A percentile compares a stretch with the other conserved stretches of the same genome.
These are phyloP conservation scores for Komagataella phaffii DNA, from an alignment of 805 yeast genomes.

Conservation along the genomic window DNA sequence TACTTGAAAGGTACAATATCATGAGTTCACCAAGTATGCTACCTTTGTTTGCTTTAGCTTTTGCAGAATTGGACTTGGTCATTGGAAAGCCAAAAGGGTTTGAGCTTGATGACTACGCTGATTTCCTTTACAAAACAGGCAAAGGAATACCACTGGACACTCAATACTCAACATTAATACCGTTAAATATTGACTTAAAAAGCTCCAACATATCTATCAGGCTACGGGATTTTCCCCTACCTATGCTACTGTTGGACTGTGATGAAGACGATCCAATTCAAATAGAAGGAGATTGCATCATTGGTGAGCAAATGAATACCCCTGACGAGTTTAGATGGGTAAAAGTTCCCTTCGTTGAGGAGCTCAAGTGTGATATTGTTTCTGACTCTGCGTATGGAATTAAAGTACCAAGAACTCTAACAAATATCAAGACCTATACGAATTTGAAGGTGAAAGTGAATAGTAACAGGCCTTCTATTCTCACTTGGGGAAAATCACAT, in stretches of 20 bases:
- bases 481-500: conserved; percentile 77
- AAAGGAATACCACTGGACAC: conserved; percentile 73
- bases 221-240: conserved; percentile 77
- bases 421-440: conserved; percentile 61
- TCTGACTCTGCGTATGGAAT: conserved; percentile 33
- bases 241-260: conserved; percentile 43
- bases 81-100: conserved; percentile 30
- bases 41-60: conserved; percentile 30
- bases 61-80: conserved; percentile 33
- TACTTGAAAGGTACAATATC: conserved; percentile 23
- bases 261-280: conserved; percentile 8
- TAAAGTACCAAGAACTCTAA: conserved; percentile 60
- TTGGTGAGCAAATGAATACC: conserved; percentile 49
- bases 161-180: conserved; percentile 53
- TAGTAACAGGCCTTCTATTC: conserved; percentile 44
- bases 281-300: conserved; percentile 49
- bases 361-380: conserved; percentile 20
- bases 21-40: conserved; percentile 23
- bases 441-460: conserved; percentile 42
- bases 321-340: conserved; percentile 43
- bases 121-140: conserved; percentile 61
- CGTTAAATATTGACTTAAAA: conserved; percentile 43
- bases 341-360: conserved; percentile 47
- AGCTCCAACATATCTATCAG: conserved; percentile 56
- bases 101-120: conserved; percentile 26